Base-by-base conservation (phyloP, 2,329 filamentous ascomycete genomes). In the Calycina herbarum region DNA sequence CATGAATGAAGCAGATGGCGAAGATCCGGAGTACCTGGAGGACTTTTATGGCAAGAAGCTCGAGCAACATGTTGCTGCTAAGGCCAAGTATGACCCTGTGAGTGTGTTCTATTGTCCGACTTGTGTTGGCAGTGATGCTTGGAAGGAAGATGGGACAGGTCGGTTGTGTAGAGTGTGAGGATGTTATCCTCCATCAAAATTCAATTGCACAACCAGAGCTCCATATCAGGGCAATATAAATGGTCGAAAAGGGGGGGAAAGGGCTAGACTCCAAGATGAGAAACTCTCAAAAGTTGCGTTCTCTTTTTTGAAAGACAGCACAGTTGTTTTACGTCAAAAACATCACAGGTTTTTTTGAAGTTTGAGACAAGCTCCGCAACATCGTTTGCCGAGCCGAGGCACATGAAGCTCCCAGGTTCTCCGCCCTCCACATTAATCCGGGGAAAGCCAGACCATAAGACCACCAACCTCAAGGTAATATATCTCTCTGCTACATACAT, bases 341-440 rank as follows among this genome's bases (percentile, higher is more conserved):
- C 29, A 31, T 31, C 29, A 31, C 29, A 1, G 5, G 31, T 7
- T 33, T 33, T 33, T 6, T 8, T 6, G 7, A 6, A 5, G 3
- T 33, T 33, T 33, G 31, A 33, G 31, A 33, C 31, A 33, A 33
- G 31, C 31, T 33, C 31, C 3, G 2, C 31, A 33, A 33, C 31
- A 33, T 33, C 10, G 3, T 1, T 15, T 38, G 10, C 35, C 8
- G 45, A 48, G 45, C 45, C 45, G 45, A 51, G 45, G 45, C n/a
- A 51, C 45, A 20, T 20, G 42, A 51, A 51, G 45, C 45, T 51
- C 45, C 45, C 1, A 51, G 45, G 45, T 51, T 51, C 45, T 51
- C 45, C 45, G 45, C 45, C 45, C 45, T 51, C 45, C 45, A 51
- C 45, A 51, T 51, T 48, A 11, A 51, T 24, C 45, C n/a, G 45